phyloP scores from a whole-genome alignment of 2,329 filamentous ascomycete genomes.

The Microsporum audouinii region DNA sequence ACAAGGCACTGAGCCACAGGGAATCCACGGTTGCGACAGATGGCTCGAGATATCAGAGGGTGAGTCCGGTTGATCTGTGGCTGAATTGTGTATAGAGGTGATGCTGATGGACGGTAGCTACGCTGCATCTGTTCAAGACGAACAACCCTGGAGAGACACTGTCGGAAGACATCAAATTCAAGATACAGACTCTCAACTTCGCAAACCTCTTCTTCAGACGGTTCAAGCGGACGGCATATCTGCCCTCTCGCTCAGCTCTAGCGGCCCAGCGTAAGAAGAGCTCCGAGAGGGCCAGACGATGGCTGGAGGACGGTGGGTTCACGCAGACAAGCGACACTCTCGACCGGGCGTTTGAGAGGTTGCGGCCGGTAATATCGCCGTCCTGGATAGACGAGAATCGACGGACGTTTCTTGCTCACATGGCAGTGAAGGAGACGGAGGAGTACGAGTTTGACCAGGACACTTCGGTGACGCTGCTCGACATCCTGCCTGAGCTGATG shows the following conservation, averaged over 20 bases:
- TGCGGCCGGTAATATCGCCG: neutral
- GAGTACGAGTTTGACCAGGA: conserved; percentile 14
- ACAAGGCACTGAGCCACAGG: neutral
- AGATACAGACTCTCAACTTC: conserved; percentile 40
- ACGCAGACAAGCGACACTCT: neutral
- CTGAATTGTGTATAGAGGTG: neutral
- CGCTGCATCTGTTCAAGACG: conserved; percentile 32
- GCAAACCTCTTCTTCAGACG: conserved; percentile 35
- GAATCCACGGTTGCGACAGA: conserved; percentile 3
- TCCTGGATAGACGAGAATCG: conserved; percentile 18
- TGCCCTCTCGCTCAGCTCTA: conserved; percentile 25
- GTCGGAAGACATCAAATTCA: conserved; percentile 35
- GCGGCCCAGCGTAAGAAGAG: conserved; percentile 15
- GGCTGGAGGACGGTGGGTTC: neutral
- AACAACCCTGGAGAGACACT: conserved; percentile 28
- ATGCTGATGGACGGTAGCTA: neutral
- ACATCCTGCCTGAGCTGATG: conserved; percentile 40
- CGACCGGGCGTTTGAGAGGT: neutral
- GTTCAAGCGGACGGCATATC: conserved; percentile 29
- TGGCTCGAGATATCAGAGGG: conserved; percentile 17
- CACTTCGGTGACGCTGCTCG: conserved; percentile 24
- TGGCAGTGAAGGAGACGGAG: conserved; percentile 19
- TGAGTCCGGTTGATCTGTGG: conserved; percentile 15
- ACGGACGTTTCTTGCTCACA: conserved; percentile 19
- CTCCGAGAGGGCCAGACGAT: neutral